Evolutionary conservation across 2,329 filamentous ascomycete genomes (phyloP).

Genomic region (Ascocoryne sarcoides): DNA sequence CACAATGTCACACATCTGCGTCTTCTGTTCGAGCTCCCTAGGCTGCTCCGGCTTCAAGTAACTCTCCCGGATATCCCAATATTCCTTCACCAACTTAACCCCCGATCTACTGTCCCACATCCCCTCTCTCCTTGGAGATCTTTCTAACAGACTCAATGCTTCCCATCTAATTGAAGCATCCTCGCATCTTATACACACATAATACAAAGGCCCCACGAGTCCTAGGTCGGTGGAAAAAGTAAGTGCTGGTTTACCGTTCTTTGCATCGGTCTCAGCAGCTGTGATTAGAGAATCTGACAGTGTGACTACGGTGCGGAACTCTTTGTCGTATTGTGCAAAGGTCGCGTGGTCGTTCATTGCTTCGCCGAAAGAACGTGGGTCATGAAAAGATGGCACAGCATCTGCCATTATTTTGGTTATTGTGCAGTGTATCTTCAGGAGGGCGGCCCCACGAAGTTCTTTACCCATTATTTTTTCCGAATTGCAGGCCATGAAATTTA

Average conservation of each 20-base stretch:
- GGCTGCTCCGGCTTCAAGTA: slow-evolving; percentile 5
- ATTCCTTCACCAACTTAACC: slow-evolving; percentile 16
- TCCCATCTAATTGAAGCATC: slow-evolving; percentile 9
- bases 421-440: slow-evolving; percentile 25
- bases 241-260: slow-evolving; percentile 15
- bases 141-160: slow-evolving; percentile 19
- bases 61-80: slow-evolving; percentile 19
- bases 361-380: slow-evolving; percentile 12
- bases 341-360: slow-evolving; percentile 10
- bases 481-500: slow-evolving; percentile 19
- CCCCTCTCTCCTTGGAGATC: slow-evolving; percentile 23
- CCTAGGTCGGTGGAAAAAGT: slow-evolving; percentile 25
- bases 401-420: slow-evolving; percentile 19
- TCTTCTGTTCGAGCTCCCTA: background rate
- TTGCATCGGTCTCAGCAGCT: slow-evolving; percentile 19
- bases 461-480: slow-evolving; percentile 14
- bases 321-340: slow-evolving; percentile 11
- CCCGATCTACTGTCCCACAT: slow-evolving; percentile 25
- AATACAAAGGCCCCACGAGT: slow-evolving; percentile 25
- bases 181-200: slow-evolving; percentile 16
- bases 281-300: slow-evolving; percentile 21
- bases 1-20: slow-evolving; percentile 10
- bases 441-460: slow-evolving; percentile 23
- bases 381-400: slow-evolving; percentile 6
- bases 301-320: slow-evolving; percentile 18